These are phyloP conservation scores for Leptodontidium sp. DNA, from an alignment of 2,329 filamentous ascomycete genomes.

Conservation along the genomic window DNA sequence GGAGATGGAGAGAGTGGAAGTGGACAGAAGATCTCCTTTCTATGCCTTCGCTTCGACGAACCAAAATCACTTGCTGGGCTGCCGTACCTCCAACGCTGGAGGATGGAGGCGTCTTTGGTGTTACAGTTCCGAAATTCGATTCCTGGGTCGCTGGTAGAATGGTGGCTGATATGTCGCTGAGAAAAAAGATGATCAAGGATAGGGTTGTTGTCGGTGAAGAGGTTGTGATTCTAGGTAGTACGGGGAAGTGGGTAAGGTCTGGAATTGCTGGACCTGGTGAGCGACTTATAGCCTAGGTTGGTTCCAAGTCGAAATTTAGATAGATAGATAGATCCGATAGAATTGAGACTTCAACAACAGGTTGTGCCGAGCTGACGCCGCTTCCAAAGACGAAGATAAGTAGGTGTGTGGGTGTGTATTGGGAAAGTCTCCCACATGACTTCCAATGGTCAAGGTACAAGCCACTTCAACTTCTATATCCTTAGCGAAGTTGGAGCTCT, in stretches of 20 bases:
- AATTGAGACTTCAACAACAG: too few relatives aligned
- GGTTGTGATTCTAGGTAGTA: constrained; percentile 4
- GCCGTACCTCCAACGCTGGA: constrained; percentile 22
- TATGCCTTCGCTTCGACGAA: constrained; percentile 28
- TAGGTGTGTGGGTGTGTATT: too few relatives aligned
- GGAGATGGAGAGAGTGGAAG: constrained; percentile 37
- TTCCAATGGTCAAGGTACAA: too few relatives aligned
- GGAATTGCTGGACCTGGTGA: too few relatives aligned
- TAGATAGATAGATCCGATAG: too few relatives aligned
- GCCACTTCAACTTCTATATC: too few relatives aligned
- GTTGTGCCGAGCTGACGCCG: too few relatives aligned
- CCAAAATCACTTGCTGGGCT: constrained; percentile 41
- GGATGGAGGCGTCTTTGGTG: neutral
- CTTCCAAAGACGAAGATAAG: too few relatives aligned
- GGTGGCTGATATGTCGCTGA: constrained; percentile 38
- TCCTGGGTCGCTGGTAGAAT: constrained; percentile 40
- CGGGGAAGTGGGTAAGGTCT: neutral
- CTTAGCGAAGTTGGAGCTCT: too few relatives aligned
- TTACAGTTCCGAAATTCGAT: constrained; percentile 12
- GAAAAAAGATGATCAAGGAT: constrained; percentile 40
- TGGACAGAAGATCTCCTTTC: constrained; percentile 35
- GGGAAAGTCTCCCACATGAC: too few relatives aligned
- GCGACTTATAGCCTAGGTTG: too few relatives aligned
- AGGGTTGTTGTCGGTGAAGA: constrained; percentile 30
- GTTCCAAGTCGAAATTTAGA: too few relatives aligned